Base-by-base conservation (phyloP, 179 eudicot genomes). In the Camellia oleifera region DNA sequence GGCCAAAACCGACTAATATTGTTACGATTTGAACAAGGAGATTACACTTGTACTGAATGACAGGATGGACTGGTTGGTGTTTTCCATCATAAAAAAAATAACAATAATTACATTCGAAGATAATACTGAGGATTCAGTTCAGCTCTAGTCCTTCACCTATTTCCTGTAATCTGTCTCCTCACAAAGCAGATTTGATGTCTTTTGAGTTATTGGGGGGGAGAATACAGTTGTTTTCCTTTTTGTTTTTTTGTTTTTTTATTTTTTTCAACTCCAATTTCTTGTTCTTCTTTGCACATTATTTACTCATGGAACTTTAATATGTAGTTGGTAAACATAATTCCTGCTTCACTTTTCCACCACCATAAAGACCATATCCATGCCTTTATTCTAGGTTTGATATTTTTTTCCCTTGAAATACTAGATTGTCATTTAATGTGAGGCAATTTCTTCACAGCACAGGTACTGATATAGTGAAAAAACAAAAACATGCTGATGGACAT, bases 291-390 rank as follows among this genome's bases (percentile, higher is more conserved):
- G 66, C 32, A 17, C 66, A 62, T n/a, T 62, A 62, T 18, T 11
- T 72, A 11, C 45, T 5, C 3, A 50, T 18, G 75, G 58, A 10
- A 12, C 54, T 69, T 44, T 44, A 69, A 15, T 69, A 44, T 44
- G 52, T 20, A n/a, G 58, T 71, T 50, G 75, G 75, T 71, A 71
- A 32, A 20, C 75, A 71, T 57, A 57, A 57, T 18, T 62, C 26
- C 66, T 62, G 26, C 52, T 48, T 48, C 62, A 13, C 76, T 53
- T 62, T 72, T 72, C 61, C 62, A 54, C 40, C 76, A 62, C 63
- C 76, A 72, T 53, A 72, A 72, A 53, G 75, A 52, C 75, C 60
- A 7, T 44, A 52, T 23, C 26, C 48, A 46, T 70, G n/a, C 40
- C 40, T 1, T 23, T 32, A 32, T 32, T 32, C 60, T 23, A 52